Conservation (phyloP, 495 filamentous ascomycete genomes). For the Xylaria longipes region DNA sequence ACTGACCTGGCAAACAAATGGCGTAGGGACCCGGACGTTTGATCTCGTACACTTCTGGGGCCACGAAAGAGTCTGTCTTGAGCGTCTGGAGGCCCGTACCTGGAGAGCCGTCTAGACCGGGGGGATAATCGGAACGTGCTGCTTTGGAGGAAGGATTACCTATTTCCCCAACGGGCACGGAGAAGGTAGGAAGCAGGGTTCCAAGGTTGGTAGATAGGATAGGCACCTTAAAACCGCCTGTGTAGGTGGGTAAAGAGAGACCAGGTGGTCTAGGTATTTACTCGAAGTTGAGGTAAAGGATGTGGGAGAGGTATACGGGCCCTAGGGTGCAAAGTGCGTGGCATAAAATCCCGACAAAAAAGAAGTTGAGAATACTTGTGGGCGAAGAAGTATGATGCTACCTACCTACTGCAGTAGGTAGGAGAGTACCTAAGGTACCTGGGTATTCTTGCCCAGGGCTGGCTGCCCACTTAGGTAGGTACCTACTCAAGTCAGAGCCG, state of each 20-base stretch:
- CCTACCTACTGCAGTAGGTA: no score
- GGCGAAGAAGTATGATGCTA: conserved; percentile 2
- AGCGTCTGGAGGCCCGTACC: not conserved
- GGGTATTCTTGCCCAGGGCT: no score
- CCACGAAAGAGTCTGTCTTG: not conserved
- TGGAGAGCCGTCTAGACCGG: not conserved
- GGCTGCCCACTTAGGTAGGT: no score
- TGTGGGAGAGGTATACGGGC: conserved; percentile 20
- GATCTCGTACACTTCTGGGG: not conserved
- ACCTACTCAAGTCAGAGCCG: not conserved
- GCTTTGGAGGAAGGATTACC: conserved; percentile 3
- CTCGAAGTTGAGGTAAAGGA: conserved; percentile 1
- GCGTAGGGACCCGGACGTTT: not conserved
- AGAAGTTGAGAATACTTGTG: conserved; percentile 17
- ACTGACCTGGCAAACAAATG: conserved; percentile 21
- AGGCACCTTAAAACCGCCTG: not conserved
- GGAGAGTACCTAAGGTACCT: no score
- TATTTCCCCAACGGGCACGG: conserved; percentile 24
- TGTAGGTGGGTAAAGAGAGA: conserved; percentile 4
- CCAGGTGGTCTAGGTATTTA: not conserved
- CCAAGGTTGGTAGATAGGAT: conserved; percentile 3
- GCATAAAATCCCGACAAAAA: conserved; percentile 17
- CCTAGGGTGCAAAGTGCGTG: conserved; percentile 17
- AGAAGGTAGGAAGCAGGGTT: not conserved
- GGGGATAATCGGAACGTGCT: conserved; percentile 19